Evolutionary conservation across 768 basidiomycete genomes (phyloP).

Genomic region (Mrakia frigida): DNA sequence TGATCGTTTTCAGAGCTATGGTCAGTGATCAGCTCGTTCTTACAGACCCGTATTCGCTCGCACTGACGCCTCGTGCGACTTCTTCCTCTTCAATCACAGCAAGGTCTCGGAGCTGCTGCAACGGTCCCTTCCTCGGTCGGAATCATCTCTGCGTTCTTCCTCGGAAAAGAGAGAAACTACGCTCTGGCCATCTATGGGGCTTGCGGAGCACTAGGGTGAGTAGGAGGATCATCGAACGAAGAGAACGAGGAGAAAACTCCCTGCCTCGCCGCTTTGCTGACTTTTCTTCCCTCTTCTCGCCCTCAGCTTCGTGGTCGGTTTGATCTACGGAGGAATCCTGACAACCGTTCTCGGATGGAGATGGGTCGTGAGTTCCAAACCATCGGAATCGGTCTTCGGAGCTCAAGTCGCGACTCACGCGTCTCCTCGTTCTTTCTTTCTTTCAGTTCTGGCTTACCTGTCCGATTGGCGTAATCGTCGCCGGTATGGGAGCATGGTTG

Average conservation of each 20-base stretch:
- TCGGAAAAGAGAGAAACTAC: slow-evolving; percentile 28
- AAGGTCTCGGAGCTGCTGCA: slow-evolving; percentile 33
- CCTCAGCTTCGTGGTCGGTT: background rate
- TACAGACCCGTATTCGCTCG: too few relatives aligned
- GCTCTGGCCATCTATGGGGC: slow-evolving; percentile 30
- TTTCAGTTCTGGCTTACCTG: slow-evolving; percentile 25
- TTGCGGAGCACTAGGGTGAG: slow-evolving; percentile 31
- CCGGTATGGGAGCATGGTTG: slow-evolving; percentile 24
- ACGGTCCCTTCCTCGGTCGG: slow-evolving; percentile 33
- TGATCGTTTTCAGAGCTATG: slow-evolving; percentile 19
- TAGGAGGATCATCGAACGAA: background rate
- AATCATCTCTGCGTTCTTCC: slow-evolving; percentile 31
- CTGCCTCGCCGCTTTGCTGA: background rate
- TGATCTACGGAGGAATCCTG: slow-evolving; percentile 27
- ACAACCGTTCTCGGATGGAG: slow-evolving; percentile 21
- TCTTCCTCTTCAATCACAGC: background rate
- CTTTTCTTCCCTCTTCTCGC: background rate
- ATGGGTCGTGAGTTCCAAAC: background rate
- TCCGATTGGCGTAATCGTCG: slow-evolving; percentile 9
- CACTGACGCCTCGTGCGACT: too few relatives aligned
- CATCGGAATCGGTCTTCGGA: background rate
- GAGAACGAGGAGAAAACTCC: too few relatives aligned
- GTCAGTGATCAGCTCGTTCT: too few relatives aligned
- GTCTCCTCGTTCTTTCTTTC: background rate
- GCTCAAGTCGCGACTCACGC: background rate